A percentile compares a stretch with the other conserved stretches of the same genome.
These are phyloP conservation scores for Globisporangium nodosum DNA, from an alignment of 352 stramenopile species.

Conservation along the genomic window DNA sequence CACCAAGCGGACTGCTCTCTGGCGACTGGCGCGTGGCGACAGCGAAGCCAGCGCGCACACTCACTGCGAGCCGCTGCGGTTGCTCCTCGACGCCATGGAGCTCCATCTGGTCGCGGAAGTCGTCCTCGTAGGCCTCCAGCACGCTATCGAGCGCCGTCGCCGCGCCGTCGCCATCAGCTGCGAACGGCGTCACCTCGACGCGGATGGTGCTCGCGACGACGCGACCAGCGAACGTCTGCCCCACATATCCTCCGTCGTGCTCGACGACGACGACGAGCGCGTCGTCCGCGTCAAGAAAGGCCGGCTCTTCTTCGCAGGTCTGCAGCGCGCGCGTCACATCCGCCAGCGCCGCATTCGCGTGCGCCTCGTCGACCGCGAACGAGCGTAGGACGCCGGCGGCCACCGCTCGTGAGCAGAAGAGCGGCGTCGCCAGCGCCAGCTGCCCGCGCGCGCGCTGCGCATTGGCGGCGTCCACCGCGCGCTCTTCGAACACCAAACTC, in stretches of 20 bases:
- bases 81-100: slow-evolving; percentile 7
- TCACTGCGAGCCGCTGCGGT: slow-evolving; percentile 6
- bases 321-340: slow-evolving; percentile 9
- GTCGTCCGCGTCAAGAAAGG: not conserved
- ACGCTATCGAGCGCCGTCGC: slow-evolving; percentile 7
- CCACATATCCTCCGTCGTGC: slow-evolving; percentile 13
- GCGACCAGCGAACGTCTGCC: not conserved
- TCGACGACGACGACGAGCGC: slow-evolving; percentile 10
- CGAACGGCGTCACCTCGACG: not conserved
- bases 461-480: not conserved
- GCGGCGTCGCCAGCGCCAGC: slow-evolving; percentile 4
- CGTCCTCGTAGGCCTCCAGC: slow-evolving; percentile 12
- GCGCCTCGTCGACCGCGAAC: slow-evolving; percentile 1
- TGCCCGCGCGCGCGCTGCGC: not conserved
- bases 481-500: slow-evolving; percentile 8
- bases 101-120: slow-evolving; percentile 10
- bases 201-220: slow-evolving; percentile 3
- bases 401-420: slow-evolving; percentile 5
- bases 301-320: not conserved
- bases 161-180: not conserved
- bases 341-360: slow-evolving; percentile 6
- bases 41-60: slow-evolving; percentile 7
- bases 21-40: not conserved
- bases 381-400: slow-evolving; percentile 5
- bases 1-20: not conserved